Base-by-base conservation (phyloP, 1,284 basidiomycete species). In the Ganoderma lucidum region DNA sequence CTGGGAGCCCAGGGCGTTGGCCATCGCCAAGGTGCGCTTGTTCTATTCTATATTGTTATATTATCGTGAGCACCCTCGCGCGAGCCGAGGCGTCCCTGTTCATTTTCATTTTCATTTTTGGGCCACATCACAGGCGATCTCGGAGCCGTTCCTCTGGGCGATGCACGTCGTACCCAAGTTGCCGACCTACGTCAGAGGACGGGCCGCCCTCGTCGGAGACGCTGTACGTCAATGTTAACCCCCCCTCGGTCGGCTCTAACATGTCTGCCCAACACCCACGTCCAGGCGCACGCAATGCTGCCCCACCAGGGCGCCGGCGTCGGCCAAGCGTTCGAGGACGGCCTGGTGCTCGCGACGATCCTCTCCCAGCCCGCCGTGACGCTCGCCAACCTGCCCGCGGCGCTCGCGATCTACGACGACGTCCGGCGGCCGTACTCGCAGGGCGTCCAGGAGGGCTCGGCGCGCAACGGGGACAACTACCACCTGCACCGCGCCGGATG, bases 311-410 rank as follows among this genome's bases (percentile, higher is more conserved):
- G 35, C 4, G 80, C 82, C 19, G 82, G 82, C 4, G 81, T 78
- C 5, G 81, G 82, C 0, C 83, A 83, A 73, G 81, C 80, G 1
- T 80, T 83, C 56, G 82, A 83, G 67, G 72, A 71, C 37, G 67
- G 53, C 28, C 61, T 64, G 60, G 15, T 71, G 35, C 77, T 83
- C 12, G 77, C 79, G 1, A 77, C 77, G 2, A 73, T 82, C 15
- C 76, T 82, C 12, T 76, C 80, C 0, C 78, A 81, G 66, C 74
- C 71, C 1, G 37, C 73, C 6, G 78, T 79, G 5, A 78, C 74
- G 2, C 64, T 70, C 12, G 64, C 71, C 9, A 81, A 75, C 15
- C 67, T 82, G 6, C 61, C 75, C 10, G 60, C 61, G 8, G 81
- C 77, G 19, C 75, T 83, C 28, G 56, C 73, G 12, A 75, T 82